Conservation (phyloP, 257 asterid species). For the Apocynum venetum region DNA sequence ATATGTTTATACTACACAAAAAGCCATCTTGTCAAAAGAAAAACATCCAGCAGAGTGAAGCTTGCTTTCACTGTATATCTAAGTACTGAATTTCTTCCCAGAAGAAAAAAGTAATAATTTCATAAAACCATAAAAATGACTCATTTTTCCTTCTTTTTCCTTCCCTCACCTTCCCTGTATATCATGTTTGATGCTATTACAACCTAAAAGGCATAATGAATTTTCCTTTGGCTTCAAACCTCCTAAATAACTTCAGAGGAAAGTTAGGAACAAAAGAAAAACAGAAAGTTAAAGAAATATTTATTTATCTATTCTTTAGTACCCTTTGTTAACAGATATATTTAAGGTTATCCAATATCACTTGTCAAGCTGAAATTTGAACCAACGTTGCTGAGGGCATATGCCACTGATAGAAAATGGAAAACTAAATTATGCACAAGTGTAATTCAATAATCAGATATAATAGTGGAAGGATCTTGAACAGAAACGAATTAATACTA, state of each 20-base stretch:
- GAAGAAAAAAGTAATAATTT: no score
- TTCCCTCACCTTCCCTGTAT: no score
- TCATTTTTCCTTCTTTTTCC: no score
- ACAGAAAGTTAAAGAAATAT: no score
- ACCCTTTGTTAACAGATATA: not conserved
- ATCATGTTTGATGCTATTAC: not conserved
- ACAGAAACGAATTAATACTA: not conserved
- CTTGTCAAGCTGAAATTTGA: not conserved
- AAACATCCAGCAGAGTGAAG: no score
- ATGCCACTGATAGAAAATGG: not conserved
- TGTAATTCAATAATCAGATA: not conserved
- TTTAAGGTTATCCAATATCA: no score
- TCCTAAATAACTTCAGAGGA: not conserved
- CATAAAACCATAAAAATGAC: no score
- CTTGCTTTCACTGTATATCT: no score
- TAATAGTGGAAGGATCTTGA: not conserved
- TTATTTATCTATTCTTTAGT: no score
- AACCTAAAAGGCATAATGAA: not conserved
- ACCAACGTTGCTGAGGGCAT: not conserved
- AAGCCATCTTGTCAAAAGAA: no score
- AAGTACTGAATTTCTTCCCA: no score
- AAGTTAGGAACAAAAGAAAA: not conserved
- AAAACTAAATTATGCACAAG: not conserved
- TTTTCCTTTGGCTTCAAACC: not conserved
- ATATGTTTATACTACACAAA: no score